Conservation (phyloP, 371 early-diverging fungal genomes). For the Syncephalastrum racemosum region DNA sequence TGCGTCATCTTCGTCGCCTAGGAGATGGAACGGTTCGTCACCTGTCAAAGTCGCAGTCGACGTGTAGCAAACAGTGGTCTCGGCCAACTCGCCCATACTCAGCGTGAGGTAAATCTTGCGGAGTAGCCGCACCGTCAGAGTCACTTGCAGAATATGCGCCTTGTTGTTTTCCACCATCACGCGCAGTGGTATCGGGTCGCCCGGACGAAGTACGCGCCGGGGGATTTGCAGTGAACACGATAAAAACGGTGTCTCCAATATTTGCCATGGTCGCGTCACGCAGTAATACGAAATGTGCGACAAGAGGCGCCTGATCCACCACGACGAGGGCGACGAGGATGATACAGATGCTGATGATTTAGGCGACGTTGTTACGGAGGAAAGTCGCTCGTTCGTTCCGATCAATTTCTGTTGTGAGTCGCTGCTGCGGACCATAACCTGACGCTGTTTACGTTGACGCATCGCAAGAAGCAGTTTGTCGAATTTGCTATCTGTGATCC, state of each 20-base stretch:
- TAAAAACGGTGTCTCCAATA: slow-evolving; percentile 4
- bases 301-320: no score
- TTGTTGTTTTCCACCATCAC: slow-evolving; percentile 9
- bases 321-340: slow-evolving; percentile 1
- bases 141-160: not conserved
- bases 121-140: not conserved
- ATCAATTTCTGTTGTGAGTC: no score
- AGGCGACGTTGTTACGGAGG: not conserved
- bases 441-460: not conserved
- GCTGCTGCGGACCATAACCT: no score
- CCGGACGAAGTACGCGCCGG: not conserved
- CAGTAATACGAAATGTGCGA: no score
- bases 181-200: slow-evolving; percentile 9
- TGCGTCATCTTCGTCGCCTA: no score
- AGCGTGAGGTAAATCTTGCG: slow-evolving; percentile 7
- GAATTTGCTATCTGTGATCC: slow-evolving; percentile 10
- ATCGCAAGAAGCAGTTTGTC: not conserved
- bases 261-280: no score
- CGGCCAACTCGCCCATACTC: slow-evolving; percentile 5
- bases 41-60: slow-evolving; percentile 8
- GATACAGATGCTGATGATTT: not conserved
- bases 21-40: not conserved
- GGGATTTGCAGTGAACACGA: slow-evolving; percentile 7
- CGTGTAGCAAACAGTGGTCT: not conserved
- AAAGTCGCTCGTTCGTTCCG: no score